Conservation (phyloP, 2,329 filamentous ascomycete species). For the Juglanconis oblonga region DNA sequence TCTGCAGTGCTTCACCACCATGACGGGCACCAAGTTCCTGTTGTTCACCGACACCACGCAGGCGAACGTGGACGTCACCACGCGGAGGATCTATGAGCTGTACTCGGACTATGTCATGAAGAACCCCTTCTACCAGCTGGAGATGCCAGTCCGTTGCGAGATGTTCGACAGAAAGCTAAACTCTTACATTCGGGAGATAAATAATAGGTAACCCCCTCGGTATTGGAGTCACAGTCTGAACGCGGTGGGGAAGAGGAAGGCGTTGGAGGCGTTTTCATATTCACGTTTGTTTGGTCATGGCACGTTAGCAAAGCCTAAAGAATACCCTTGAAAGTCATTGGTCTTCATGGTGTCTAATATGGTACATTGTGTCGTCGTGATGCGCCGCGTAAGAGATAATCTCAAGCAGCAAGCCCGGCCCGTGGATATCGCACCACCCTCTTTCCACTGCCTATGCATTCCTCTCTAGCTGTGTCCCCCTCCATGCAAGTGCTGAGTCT, state of each 20-base stretch:
- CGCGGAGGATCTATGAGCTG: constrained; percentile 85
- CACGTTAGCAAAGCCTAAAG: neutral
- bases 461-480: neutral
- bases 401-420: neutral
- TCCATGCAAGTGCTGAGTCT: neutral
- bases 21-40: constrained; percentile 93
- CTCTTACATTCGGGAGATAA: constrained; percentile 74
- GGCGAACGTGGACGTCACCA: constrained; percentile 79
- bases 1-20: constrained; percentile 90
- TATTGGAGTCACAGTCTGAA: neutral
- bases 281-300: neutral
- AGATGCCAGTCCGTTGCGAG: constrained; percentile 96
- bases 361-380: constrained; percentile 5
- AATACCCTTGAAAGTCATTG: constrained; percentile 9
- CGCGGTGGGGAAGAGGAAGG: neutral
- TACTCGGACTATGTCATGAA: constrained; percentile 99
- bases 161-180: constrained; percentile 85
- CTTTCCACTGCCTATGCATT: neutral
- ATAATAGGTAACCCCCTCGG: constrained; percentile 44
- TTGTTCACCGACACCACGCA: constrained; percentile 90
- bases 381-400: neutral
- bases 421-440: neutral
- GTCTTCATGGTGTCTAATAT: constrained; percentile 13
- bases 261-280: constrained; percentile 13
- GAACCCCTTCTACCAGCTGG: constrained; percentile 96